phyloP scores from a whole-genome alignment of 2,329 filamentous ascomycete species.

The Aspergillus quadricinctus region DNA sequence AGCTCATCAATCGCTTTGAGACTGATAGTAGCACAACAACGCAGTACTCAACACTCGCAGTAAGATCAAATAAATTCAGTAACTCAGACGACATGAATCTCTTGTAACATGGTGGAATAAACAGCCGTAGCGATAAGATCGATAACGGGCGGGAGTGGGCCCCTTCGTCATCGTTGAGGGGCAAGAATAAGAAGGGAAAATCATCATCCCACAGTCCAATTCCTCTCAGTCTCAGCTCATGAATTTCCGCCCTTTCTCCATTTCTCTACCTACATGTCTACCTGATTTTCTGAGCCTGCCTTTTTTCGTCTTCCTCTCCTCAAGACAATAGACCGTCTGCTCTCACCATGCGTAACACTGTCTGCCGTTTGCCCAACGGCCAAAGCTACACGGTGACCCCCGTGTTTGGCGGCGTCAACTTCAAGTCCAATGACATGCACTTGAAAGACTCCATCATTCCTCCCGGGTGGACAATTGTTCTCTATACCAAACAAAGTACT shows the following conservation, averaged over 20 bases:
- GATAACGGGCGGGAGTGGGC: background rate
- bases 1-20: background rate
- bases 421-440: constrained; percentile 76
- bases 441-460: constrained; percentile 63
- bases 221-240: too few relatives aligned
- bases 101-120: background rate
- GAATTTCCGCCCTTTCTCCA: background rate
- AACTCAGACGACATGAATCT: background rate
- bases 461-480: constrained; percentile 82
- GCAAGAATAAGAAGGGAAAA: background rate
- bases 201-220: constrained; percentile 3
- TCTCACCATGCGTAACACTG: constrained; percentile 24
- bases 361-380: constrained; percentile 72
- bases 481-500: constrained; percentile 61
- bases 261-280: background rate
- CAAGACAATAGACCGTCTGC: background rate
- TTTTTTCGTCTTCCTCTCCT: background rate
- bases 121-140: background rate
- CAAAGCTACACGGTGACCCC: constrained; percentile 75
- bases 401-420: constrained; percentile 86
- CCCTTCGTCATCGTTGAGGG: background rate
- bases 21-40: background rate
- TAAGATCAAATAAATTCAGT: background rate
- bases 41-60: background rate
- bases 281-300: background rate